These are phyloP conservation scores for Exophiala mesophila DNA, from an alignment of 2,329 filamentous ascomycete species.

Conservation along the genomic window DNA sequence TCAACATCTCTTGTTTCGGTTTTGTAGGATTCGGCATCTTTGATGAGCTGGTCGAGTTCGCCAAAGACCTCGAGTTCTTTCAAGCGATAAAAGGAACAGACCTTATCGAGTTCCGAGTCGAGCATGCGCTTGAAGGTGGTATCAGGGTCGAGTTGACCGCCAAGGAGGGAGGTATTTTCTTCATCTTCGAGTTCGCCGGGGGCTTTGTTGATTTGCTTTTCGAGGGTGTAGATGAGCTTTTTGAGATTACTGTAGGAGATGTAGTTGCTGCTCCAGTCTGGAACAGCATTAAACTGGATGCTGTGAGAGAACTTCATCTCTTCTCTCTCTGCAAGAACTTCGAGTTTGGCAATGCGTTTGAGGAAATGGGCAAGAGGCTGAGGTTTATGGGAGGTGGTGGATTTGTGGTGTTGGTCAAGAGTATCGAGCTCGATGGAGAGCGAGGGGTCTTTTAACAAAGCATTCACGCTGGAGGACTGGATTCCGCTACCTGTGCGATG, in stretches of 20 bases:
- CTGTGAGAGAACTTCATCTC: constrained; percentile 99
- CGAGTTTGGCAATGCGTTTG: constrained; percentile 24
- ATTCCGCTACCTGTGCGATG: constrained; percentile 1
- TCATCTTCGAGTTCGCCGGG: constrained; percentile 58
- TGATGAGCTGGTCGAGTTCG: constrained; percentile 71
- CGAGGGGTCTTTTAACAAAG: constrained; percentile 1
- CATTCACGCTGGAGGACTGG: constrained; percentile 7
- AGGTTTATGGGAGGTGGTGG: neutral
- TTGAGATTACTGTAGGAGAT: constrained; percentile 98
- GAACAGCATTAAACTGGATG: constrained; percentile 98
- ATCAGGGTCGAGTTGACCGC: constrained; percentile 65
- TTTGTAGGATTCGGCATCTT: constrained; percentile 67
- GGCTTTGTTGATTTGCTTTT: constrained; percentile 70
- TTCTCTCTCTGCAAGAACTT: constrained; percentile 25
- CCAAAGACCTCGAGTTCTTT: constrained; percentile 85
- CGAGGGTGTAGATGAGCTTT: constrained; percentile 95
- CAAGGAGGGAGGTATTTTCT: constrained; percentile 80
- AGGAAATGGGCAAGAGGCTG: neutral
- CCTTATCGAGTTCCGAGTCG: constrained; percentile 88
- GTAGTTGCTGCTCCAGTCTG: constrained; percentile 98
- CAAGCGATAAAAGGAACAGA: constrained; percentile 79
- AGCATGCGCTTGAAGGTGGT: constrained; percentile 74
- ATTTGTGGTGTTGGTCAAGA: constrained; percentile 6
- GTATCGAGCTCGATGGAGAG: constrained; percentile 19
- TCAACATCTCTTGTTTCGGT: constrained; percentile 48